These are phyloP conservation scores for Catunica adiposa DNA, from an alignment of 2,329 filamentous ascomycete genomes.

Conservation along the genomic window DNA sequence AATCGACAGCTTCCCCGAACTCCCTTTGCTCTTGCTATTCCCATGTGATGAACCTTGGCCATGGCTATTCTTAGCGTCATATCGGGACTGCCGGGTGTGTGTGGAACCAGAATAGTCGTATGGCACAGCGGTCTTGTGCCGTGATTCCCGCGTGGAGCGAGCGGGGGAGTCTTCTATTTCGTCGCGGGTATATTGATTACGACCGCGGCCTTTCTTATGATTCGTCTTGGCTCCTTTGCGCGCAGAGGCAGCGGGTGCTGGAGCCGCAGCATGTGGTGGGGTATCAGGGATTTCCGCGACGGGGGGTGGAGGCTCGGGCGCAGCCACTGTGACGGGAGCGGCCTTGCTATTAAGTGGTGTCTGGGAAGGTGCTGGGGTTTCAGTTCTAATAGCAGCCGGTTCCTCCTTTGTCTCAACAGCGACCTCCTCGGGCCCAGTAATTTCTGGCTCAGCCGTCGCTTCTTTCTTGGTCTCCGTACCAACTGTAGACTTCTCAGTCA, in stretches of 20 bases:
- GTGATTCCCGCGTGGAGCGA: conserved; percentile 33
- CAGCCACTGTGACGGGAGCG: not conserved
- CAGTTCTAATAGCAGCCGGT: not conserved
- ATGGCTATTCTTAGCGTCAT: conserved; percentile 22
- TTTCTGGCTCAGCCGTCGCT: not conserved
- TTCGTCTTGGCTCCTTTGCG: conserved; percentile 46
- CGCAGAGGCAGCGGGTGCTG: conserved; percentile 24
- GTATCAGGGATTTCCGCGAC: conserved; percentile 15
- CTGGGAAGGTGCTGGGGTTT: not conserved
- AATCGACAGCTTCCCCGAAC: conserved; percentile 60
- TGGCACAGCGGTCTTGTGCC: conserved; percentile 6
- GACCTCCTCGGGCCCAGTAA: not conserved
- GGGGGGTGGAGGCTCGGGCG: not conserved
- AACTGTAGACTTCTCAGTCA: too few species aligned
- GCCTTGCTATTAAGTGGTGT: not conserved
- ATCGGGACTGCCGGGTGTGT: conserved; percentile 10
- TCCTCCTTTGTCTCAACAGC: not conserved
- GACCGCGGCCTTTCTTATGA: conserved; percentile 47
- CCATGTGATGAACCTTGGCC: conserved; percentile 21
- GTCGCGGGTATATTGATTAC: conserved; percentile 71
- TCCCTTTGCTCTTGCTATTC: conserved; percentile 34
- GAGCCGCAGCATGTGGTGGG: conserved; percentile 23
- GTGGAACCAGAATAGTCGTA: not conserved
- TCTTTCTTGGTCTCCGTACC: not conserved
- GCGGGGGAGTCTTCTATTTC: conserved; percentile 40